Percentiles rank a stretch among this genome's conserved stretches.
Conservation (phyloP, 192 early-diverging fungal species). For the Podila verticillata region DNA sequence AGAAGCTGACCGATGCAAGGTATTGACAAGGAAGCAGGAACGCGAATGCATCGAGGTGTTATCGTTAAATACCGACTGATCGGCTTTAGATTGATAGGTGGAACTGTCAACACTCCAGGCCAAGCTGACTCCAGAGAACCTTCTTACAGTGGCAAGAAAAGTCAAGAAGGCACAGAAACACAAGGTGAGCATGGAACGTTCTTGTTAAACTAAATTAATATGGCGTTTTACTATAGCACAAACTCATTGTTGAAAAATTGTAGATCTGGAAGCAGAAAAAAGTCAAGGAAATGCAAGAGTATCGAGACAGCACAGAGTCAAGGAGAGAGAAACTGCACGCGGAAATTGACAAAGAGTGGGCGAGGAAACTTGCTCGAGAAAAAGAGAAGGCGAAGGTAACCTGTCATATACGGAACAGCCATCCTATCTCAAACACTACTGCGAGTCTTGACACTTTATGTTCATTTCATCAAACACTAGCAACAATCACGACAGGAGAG, state of each 20-base stretch:
- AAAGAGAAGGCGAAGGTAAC: neutral
- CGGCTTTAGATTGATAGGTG: neutral
- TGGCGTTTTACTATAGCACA: neutral
- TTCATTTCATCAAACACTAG: neutral
- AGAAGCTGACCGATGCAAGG: conserved; percentile 1
- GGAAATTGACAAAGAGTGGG: neutral
- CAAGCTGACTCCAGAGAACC: neutral
- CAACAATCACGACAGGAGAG: neutral
- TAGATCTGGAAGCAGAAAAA: neutral
- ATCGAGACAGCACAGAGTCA: neutral
- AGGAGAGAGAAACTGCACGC: neutral
- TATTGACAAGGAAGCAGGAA: neutral
- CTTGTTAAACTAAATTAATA: neutral
- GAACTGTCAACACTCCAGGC: neutral
- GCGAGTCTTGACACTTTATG: neutral
- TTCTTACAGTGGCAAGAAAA: neutral
- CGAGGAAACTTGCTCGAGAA: neutral
- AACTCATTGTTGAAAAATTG: neutral
- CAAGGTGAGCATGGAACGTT: neutral
- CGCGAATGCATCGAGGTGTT: neutral
- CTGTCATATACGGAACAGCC: neutral
- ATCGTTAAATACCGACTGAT: neutral
- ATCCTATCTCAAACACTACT: neutral
- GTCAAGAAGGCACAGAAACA: conserved; percentile 1
- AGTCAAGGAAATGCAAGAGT: conserved; percentile 2